A percentile compares a stretch with the other conserved stretches of the same genome.
Conservation (phyloP, 2,329 filamentous ascomycete genomes). For the Beauveria sp. region DNA sequence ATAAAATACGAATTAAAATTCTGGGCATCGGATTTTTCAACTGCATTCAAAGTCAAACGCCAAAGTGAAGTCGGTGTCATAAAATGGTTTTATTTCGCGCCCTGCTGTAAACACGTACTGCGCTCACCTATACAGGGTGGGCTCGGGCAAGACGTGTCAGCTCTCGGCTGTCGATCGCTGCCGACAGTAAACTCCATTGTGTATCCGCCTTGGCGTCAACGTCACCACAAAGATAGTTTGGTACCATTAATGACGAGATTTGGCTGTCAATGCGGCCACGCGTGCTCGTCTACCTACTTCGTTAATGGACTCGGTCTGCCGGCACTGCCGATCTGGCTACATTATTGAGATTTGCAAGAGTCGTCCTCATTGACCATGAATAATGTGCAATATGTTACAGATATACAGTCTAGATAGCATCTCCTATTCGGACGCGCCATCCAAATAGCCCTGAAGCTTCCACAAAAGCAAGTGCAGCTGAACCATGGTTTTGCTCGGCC, state of each 20-base stretch:
- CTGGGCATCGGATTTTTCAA: too few relatives aligned
- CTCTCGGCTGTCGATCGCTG: background rate
- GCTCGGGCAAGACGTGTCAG: background rate
- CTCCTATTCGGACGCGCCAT: background rate
- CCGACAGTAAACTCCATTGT: background rate
- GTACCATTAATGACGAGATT: background rate
- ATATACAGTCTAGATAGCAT: background rate
- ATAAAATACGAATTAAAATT: background rate
- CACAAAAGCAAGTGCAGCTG: slow-evolving; percentile 45
- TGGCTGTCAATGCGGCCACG: background rate
- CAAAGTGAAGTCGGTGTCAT: background rate
- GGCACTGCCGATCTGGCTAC: background rate
- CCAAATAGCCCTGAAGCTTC: slow-evolving; percentile 50
- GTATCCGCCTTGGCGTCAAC: background rate
- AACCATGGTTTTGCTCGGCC: slow-evolving; percentile 31
- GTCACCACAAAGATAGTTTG: background rate
- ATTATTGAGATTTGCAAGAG: too few relatives aligned
- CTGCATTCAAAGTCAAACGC: too few relatives aligned
- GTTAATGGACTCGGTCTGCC: background rate
- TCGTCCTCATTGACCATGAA: background rate
- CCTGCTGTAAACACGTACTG: background rate
- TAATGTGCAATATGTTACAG: background rate
- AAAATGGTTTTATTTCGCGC: background rate
- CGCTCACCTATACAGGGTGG: background rate
- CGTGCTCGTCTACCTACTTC: background rate